Evolutionary conservation across 2,329 filamentous ascomycete species (phyloP), one percentile per base, ranked within the genome.

Genomic region (Trichoderma hamatum): DNA sequence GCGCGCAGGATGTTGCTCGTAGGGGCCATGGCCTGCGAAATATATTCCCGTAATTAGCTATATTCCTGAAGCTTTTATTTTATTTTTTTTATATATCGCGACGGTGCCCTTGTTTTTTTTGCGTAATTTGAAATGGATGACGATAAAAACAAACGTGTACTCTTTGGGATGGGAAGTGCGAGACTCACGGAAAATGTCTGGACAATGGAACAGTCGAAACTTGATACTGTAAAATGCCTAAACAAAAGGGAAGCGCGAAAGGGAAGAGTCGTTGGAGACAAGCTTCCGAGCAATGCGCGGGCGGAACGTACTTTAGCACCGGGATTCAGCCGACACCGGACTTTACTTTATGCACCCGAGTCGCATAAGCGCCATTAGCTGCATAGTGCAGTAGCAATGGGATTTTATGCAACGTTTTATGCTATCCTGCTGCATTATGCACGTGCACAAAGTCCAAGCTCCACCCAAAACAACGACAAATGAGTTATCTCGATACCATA

Each of bases 1-100:
- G 84, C 83, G 80, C 84, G 84, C 81, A 86, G 80, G 76, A 88
- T 77, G 76, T 80, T 80, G 72, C 79, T 82, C 51, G 84, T 80
- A 73, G 83, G 80, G 71, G 82, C 81, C 80, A 84, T 85, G 70
- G 58, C n/a, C 43, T 54, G 28, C 7, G 36, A 56, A 32, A 16
- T 9, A n/a, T 28, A 6, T 11, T 5, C 10, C 3, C 10, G 39
- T 51, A 4, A 19, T 51, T 62, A 51, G 59, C 21, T 9, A 16
- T 43, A 16, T 14, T 39, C 13, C 13, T 43, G 36, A 39, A 39
- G 14, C 11, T 39, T 4, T 16, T 39, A 5, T 39, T 16, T 16
- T 36, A 5, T 14, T 19, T 39, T 24, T 39, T 16, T 59, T 5
- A 5, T 52, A 14, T 52, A 26, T 54, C 24, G 26, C 46, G 51